Evolutionary conservation across 805 yeast genomes (phyloP).

Genomic region (Myxozyma sirexii): DNA sequence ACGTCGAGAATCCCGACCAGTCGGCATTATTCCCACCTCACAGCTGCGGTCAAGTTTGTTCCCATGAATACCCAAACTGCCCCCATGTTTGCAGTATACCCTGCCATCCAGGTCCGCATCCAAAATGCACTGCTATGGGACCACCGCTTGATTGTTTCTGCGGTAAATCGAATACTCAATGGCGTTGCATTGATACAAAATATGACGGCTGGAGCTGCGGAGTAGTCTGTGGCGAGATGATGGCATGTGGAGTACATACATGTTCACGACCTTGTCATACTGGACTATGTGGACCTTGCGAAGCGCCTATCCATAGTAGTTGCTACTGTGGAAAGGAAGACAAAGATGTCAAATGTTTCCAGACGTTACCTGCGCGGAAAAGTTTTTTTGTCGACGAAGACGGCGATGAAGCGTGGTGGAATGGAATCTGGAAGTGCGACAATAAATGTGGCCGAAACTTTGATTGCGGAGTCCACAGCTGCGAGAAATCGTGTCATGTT

Average conservation of each 20-base stretch:
- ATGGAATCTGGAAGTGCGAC: constrained; percentile 57
- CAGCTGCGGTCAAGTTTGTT: constrained; percentile 86
- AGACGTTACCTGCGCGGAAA: constrained; percentile 31
- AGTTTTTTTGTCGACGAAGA: constrained; percentile 36
- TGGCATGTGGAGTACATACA: constrained; percentile 73
- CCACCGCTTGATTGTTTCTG: constrained; percentile 72
- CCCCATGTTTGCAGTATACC: constrained; percentile 71
- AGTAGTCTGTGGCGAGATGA: constrained; percentile 57
- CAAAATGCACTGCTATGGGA: constrained; percentile 76
- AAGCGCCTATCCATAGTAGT: constrained; percentile 48
- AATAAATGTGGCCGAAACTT: constrained; percentile 49
- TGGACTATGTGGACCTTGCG: constrained; percentile 83
- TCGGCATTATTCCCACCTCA: constrained; percentile 64
- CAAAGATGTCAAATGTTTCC: constrained; percentile 50
- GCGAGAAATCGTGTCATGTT: constrained; percentile 58
- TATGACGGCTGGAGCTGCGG: constrained; percentile 73
- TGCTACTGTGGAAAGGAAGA: constrained; percentile 78
- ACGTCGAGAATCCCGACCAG: constrained; percentile 60
- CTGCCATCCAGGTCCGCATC: constrained; percentile 92
- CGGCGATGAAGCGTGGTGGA: constrained; percentile 44
- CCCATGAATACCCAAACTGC: constrained; percentile 54
- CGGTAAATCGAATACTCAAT: constrained; percentile 65
- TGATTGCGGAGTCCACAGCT: constrained; percentile 67
- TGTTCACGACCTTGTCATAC: constrained; percentile 69
- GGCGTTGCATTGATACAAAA: constrained; percentile 74